Conservation (phyloP, 306 rosid genomes). For the Neltuma alba region DNA sequence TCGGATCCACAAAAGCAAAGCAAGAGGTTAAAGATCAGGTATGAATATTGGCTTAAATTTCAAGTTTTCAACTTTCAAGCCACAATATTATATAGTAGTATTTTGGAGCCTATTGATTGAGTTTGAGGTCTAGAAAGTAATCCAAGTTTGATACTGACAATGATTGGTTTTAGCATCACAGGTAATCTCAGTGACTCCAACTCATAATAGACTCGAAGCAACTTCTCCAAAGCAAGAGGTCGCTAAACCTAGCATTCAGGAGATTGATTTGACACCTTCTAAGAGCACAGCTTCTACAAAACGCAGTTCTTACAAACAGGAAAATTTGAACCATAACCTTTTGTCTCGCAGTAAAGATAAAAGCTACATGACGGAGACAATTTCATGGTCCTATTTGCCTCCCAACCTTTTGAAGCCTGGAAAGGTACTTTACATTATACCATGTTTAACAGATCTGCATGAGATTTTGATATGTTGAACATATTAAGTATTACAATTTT, state of each 20-base stretch:
- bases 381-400: constrained; percentile 72
- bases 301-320: constrained; percentile 56
- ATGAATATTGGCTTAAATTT: constrained; percentile 40
- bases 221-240: constrained; percentile 57
- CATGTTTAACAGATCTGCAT: neutral
- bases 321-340: constrained; percentile 54
- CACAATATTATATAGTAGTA: constrained; percentile 31
- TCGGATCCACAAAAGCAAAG: constrained; percentile 59
- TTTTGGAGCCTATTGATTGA: neutral
- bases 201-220: constrained; percentile 44
- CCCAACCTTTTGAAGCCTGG: constrained; percentile 61
- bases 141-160: neutral
- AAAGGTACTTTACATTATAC: constrained; percentile 45
- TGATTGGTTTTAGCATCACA: constrained; percentile 47
- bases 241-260: constrained; percentile 44
- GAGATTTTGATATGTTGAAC: neutral
- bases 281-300: constrained; percentile 53
- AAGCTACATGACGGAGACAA: constrained; percentile 44
- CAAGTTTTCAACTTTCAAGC: constrained; percentile 31
- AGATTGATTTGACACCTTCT: constrained; percentile 40
- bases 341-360: constrained; percentile 53
- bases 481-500: neutral
- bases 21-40: constrained; percentile 86
- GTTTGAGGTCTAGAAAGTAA: neutral
- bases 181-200: constrained; percentile 48